These are phyloP conservation scores for Tricholoma saponaceum DNA, from an alignment of 768 basidiomycete species.

Conservation along the genomic window DNA sequence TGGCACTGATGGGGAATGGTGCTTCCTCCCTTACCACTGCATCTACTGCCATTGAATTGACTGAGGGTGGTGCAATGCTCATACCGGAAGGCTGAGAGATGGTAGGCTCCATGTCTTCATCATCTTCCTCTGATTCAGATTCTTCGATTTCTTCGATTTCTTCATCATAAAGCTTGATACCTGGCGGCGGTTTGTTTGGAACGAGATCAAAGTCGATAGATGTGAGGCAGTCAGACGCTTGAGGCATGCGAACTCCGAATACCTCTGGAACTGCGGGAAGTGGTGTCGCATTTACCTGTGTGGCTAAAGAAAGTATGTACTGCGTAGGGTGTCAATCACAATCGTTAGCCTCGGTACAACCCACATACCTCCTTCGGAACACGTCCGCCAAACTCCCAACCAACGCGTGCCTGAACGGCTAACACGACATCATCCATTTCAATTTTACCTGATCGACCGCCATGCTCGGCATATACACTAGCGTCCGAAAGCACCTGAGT, in stretches of 20 bases:
- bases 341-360: background rate
- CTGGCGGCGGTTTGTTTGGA: constrained; percentile 80
- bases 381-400: constrained; percentile 89
- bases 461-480: constrained; percentile 84
- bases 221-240: constrained; percentile 64
- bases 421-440: constrained; percentile 81
- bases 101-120: constrained; percentile 69
- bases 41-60: constrained; percentile 30
- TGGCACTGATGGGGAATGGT: constrained; percentile 56
- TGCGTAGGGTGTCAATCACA: constrained; percentile 20
- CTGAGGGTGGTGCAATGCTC: constrained; percentile 19
- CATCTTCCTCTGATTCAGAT: constrained; percentile 58
- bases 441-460: constrained; percentile 70
- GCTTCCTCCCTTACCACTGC: constrained; percentile 39
- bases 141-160: constrained; percentile 82
- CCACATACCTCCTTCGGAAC: constrained; percentile 79
- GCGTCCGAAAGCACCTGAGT: constrained; percentile 82
- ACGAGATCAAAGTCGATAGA: constrained; percentile 83
- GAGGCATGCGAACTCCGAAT: constrained; percentile 82
- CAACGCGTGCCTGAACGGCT: constrained; percentile 84
- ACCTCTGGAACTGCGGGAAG: constrained; percentile 85
- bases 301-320: constrained; percentile 77
- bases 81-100: constrained; percentile 35
- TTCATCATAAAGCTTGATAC: constrained; percentile 71
- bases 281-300: constrained; percentile 77